Conservation (phyloP, 805 yeast species). For the Ogataea nonfermentans region DNA sequence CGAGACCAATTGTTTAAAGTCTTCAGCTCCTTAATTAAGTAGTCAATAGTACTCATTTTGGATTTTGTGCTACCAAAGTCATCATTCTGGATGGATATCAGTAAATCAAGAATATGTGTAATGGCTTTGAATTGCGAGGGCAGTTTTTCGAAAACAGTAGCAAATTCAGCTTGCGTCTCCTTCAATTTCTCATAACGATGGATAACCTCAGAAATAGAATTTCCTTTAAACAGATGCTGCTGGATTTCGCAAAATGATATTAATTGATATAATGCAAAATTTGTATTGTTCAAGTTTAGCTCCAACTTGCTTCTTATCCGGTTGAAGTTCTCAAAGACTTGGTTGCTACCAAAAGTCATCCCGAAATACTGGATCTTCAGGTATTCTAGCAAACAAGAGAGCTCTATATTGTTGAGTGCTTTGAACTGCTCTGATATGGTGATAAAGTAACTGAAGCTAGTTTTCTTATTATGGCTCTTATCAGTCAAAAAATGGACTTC, state of each 20-base stretch:
- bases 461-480: constrained; percentile 17
- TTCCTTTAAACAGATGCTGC: constrained; percentile 33
- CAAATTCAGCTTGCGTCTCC: constrained; percentile 1
- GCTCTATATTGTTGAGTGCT: constrained; percentile 14
- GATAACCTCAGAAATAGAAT: constrained; percentile 24
- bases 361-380: constrained; percentile 34
- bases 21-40: constrained; percentile 29
- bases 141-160: background rate
- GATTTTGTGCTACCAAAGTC: constrained; percentile 28
- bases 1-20: constrained; percentile 14
- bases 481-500: constrained; percentile 35
- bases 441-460: constrained; percentile 35
- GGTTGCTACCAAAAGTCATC: constrained; percentile 26
- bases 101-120: constrained; percentile 26
- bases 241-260: constrained; percentile 32
- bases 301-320: constrained; percentile 14
- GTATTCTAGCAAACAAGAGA: constrained; percentile 33
- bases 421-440: constrained; percentile 25
- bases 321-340: constrained; percentile 25
- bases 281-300: constrained; percentile 5
- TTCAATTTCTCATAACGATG: constrained; percentile 22
- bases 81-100: constrained; percentile 31
- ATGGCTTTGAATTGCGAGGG: constrained; percentile 39
- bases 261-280: constrained; percentile 24
- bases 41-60: constrained; percentile 32